A percentile compares a stretch with the other conserved stretches of the same genome.
Conservation (phyloP, 1,139 yeast species). For the Sugiyamaella pinicola region DNA sequence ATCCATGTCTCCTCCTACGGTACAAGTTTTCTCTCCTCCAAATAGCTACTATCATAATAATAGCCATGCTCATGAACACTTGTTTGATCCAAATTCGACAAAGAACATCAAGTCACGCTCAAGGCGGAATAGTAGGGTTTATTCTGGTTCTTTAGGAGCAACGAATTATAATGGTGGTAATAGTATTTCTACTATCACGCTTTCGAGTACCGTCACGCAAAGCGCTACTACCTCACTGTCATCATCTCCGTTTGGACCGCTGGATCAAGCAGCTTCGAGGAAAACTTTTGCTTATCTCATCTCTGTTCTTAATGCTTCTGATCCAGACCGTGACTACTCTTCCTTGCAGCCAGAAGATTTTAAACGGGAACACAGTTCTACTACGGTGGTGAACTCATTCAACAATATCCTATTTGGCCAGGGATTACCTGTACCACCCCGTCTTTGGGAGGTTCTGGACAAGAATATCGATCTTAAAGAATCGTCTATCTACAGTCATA, state of each 20-base stretch:
- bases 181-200: not conserved
- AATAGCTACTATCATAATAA: conserved; percentile 5
- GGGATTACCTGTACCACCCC: conserved; percentile 59
- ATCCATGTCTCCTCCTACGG: conserved; percentile 28
- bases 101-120: conserved; percentile 8
- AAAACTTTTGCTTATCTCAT: conserved; percentile 88
- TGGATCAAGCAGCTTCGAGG: conserved; percentile 78
- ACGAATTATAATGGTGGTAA: conserved; percentile 9
- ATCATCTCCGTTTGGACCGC: conserved; percentile 88
- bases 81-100: conserved; percentile 13
- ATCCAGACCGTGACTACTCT: conserved; percentile 94
- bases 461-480: conserved; percentile 79
- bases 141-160: conserved; percentile 11
- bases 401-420: conserved; percentile 78
- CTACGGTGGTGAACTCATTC: conserved; percentile 67
- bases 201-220: not conserved
- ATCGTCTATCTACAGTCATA: conserved; percentile 75
- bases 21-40: conserved; percentile 29
- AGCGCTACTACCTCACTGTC: conserved; percentile 28
- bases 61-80: conserved; percentile 12
- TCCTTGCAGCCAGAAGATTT: conserved; percentile 86
- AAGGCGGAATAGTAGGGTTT: conserved; percentile 12
- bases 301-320: conserved; percentile 86
- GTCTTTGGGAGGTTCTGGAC: conserved; percentile 90
- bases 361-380: conserved; percentile 52